Percentiles rank a stretch among this genome's conserved stretches.
These are phyloP conservation scores for Arthrobotrys megalospora DNA, from an alignment of 2,329 filamentous ascomycete species.

Conservation along the genomic window DNA sequence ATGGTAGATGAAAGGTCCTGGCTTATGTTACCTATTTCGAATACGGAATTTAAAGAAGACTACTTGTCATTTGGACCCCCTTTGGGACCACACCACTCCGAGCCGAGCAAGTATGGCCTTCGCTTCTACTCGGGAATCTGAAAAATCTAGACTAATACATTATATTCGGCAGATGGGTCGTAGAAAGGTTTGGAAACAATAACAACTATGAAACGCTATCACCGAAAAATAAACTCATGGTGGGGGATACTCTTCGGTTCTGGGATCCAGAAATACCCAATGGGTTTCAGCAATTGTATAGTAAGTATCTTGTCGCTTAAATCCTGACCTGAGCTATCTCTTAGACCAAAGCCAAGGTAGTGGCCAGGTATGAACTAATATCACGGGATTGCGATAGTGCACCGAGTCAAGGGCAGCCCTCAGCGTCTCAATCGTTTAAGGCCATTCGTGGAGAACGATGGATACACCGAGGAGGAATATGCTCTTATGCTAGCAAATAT, in stretches of 20 bases:
- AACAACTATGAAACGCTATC: constrained; percentile 32
- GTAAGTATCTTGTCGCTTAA: not conserved
- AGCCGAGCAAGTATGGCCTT: constrained; percentile 39
- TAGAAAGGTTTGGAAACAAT: constrained; percentile 43
- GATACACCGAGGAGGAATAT: not conserved
- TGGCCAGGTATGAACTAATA: not conserved
- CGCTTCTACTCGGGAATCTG: no score
- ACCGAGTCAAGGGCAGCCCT: constrained; percentile 11
- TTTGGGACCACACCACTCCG: not conserved
- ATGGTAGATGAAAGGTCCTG: not conserved
- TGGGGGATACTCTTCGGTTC: constrained; percentile 47
- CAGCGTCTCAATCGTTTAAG: constrained; percentile 36
- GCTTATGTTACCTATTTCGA: constrained; percentile 30
- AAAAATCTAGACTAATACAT: not conserved
- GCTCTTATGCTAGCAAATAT: constrained; percentile 4
- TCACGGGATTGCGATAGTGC: constrained; percentile 13
- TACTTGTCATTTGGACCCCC: constrained; percentile 33
- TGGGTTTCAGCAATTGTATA: constrained; percentile 37
- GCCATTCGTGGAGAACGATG: constrained; percentile 9
- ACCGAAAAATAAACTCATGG: not conserved
- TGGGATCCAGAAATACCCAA: constrained; percentile 15
- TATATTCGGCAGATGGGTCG: constrained; percentile 16
- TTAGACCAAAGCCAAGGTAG: no score
- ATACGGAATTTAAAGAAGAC: constrained; percentile 28
- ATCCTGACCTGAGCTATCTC: no score